phyloP scores from a whole-genome alignment of 2,329 filamentous ascomycete genomes.

The Neofusicoccum kwambonambiense region DNA sequence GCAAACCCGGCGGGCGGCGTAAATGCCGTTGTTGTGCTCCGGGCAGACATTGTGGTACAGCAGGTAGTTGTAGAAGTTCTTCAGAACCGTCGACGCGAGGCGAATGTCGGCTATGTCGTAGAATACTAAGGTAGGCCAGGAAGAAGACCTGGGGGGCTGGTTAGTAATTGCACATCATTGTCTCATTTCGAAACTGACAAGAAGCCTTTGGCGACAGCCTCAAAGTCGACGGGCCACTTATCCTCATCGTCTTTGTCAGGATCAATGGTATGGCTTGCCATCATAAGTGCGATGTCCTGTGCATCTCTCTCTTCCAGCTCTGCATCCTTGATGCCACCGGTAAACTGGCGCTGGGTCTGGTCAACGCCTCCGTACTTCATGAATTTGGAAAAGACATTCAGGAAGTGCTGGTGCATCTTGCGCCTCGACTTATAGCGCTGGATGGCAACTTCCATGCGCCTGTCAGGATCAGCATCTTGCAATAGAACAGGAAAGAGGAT shows the following conservation, averaged over 20 bases:
- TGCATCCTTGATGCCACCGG: constrained; percentile 58
- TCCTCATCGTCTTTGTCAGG: constrained; percentile 46
- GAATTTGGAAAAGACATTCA: constrained; percentile 73
- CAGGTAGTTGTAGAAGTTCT: constrained; percentile 87
- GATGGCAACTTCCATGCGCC: constrained; percentile 79
- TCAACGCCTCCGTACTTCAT: constrained; percentile 81
- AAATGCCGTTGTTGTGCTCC: constrained; percentile 70
- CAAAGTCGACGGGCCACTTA: constrained; percentile 80
- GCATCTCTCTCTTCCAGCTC: constrained; percentile 62
- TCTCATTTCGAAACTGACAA: constrained; percentile 54
- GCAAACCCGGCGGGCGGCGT: constrained; percentile 65
- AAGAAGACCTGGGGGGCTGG: constrained; percentile 53
- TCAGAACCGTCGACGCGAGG: constrained; percentile 66
- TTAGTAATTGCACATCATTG: neutral
- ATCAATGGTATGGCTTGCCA: constrained; percentile 61
- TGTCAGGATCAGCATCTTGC: neutral
- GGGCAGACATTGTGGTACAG: constrained; percentile 81
- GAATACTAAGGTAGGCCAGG: constrained; percentile 55
- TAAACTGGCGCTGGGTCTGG: constrained; percentile 60
- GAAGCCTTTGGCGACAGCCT: constrained; percentile 73
- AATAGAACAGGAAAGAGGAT: neutral
- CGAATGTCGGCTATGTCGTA: constrained; percentile 51
- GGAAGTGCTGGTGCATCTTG: constrained; percentile 64
- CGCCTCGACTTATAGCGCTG: constrained; percentile 76
- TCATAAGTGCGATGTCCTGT: constrained; percentile 63